Percentiles rank a stretch among this genome's conserved stretches.
Evolutionary conservation across 768 basidiomycete species (phyloP).

Genomic region (Pulveroboletus frians): DNA sequence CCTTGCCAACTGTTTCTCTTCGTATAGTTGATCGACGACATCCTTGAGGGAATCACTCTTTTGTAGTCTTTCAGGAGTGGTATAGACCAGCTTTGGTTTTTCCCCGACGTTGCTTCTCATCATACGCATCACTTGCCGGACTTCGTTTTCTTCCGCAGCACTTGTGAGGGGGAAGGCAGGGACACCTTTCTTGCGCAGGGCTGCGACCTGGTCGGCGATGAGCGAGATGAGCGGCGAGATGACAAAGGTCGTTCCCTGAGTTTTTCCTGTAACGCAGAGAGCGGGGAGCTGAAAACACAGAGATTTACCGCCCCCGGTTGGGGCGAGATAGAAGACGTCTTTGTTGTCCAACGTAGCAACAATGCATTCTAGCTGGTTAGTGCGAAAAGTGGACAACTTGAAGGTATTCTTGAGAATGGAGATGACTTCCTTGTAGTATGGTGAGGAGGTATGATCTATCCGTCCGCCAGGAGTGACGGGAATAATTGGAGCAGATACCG

Average conservation of each 20-base stretch:
- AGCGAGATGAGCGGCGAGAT: slow-evolving; percentile 84
- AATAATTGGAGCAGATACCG: neutral
- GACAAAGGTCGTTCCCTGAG: slow-evolving; percentile 81
- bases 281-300: slow-evolving; percentile 90
- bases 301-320: slow-evolving; percentile 91
- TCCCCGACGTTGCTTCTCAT: slow-evolving; percentile 35
- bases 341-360: slow-evolving; percentile 69
- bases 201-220: slow-evolving; percentile 83
- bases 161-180: slow-evolving; percentile 68
- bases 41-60: slow-evolving; percentile 51
- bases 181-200: slow-evolving; percentile 58
- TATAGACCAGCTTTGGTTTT: slow-evolving; percentile 71
- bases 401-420: slow-evolving; percentile 43
- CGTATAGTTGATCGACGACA: slow-evolving; percentile 56
- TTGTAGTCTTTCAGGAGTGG: slow-evolving; percentile 87
- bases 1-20: slow-evolving; percentile 58
- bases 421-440: slow-evolving; percentile 29
- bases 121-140: slow-evolving; percentile 38
- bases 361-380: slow-evolving; percentile 85
- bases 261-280: slow-evolving; percentile 64
- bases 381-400: slow-evolving; percentile 61
- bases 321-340: slow-evolving; percentile 94
- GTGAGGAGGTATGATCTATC: slow-evolving; percentile 30
- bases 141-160: slow-evolving; percentile 38
- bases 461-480: slow-evolving; percentile 4